Evolutionary conservation across 164 flowering plant genomes (phyloP).

Genomic region (Chimonanthus salicifolius): DNA sequence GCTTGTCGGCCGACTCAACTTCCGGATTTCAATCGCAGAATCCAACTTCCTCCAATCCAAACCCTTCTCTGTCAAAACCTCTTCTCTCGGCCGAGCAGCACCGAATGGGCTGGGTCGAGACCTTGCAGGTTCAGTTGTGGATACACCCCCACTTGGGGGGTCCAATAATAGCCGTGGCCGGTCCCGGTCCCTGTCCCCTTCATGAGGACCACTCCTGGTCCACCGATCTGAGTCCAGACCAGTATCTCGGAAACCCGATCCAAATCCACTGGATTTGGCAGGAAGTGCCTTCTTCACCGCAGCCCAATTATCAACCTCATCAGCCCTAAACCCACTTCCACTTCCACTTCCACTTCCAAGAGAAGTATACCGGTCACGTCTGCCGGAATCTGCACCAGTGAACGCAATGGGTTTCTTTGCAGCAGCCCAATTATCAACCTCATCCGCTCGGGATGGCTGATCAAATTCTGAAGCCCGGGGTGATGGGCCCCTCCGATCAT

Average conservation of each 20-base stretch:
- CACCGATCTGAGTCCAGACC: conserved; percentile 43
- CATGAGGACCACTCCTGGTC: conserved; percentile 24
- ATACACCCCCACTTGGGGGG: conserved; percentile 25
- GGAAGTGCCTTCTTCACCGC: conserved; percentile 44
- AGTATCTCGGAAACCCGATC: conserved; percentile 24
- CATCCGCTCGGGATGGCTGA: conserved; percentile 82
- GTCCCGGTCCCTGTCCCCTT: conserved; percentile 1
- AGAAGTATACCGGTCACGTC: conserved; percentile 34
- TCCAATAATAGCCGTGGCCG: conserved; percentile 53
- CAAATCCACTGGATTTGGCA: conserved; percentile 27
- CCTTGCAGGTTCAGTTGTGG: conserved; percentile 28
- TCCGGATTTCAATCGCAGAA: conserved; percentile 54
- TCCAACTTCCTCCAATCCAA: conserved; percentile 82
- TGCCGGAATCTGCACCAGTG: conserved; percentile 26
- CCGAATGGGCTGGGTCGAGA: conserved; percentile 73
- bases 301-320: conserved; percentile 72
- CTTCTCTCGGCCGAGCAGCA: conserved; percentile 28
- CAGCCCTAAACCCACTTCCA: conserved; percentile 51
- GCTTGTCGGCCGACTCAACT: conserved; percentile 64
- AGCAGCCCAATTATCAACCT: conserved; percentile 77
- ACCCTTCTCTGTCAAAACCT: no score
- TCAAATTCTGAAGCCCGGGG: conserved; percentile 65
- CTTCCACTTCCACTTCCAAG: conserved; percentile 30
- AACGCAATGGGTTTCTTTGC: conserved; percentile 40
- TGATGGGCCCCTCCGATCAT: conserved; percentile 33